Percentiles rank a stretch among this genome's conserved stretches.
Conservation (phyloP, 345 rosid species). For the Adansonia digitata region DNA sequence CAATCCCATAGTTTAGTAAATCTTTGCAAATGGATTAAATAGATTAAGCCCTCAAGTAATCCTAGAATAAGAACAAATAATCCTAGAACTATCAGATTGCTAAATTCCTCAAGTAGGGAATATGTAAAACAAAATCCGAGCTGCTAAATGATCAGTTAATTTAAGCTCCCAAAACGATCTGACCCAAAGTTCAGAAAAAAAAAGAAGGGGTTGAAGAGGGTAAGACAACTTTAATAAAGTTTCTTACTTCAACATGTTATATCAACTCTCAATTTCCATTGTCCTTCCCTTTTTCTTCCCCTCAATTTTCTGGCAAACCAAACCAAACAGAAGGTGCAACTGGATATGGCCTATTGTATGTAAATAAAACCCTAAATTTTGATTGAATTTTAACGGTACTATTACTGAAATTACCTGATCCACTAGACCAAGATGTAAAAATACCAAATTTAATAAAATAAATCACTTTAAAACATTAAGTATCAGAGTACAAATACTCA, state of each 20-base stretch:
- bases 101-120: too few species aligned
- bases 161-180: not conserved
- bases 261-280: not conserved
- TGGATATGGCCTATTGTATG: conserved; percentile 12
- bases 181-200: too few species aligned
- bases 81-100: not conserved
- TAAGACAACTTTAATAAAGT: not conserved
- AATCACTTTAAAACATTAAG: not conserved
- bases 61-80: not conserved
- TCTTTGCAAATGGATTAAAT: not conserved
- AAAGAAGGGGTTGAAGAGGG: not conserved
- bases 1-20: not conserved
- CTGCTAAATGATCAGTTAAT: too few species aligned
- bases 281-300: not conserved
- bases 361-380: conserved; percentile 7
- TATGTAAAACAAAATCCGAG: too few species aligned
- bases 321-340: not conserved
- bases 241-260: not conserved
- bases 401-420: not conserved
- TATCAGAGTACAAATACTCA: conserved; percentile 30
- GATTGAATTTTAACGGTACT: conserved; percentile 1
- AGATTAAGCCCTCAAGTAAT: too few species aligned
- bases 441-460: not conserved
- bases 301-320: not conserved
- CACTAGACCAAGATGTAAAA: too few species aligned